These are phyloP conservation scores for Heliamphora pulchella DNA, from an alignment of 179 eudicot species.

Conservation along the genomic window DNA sequence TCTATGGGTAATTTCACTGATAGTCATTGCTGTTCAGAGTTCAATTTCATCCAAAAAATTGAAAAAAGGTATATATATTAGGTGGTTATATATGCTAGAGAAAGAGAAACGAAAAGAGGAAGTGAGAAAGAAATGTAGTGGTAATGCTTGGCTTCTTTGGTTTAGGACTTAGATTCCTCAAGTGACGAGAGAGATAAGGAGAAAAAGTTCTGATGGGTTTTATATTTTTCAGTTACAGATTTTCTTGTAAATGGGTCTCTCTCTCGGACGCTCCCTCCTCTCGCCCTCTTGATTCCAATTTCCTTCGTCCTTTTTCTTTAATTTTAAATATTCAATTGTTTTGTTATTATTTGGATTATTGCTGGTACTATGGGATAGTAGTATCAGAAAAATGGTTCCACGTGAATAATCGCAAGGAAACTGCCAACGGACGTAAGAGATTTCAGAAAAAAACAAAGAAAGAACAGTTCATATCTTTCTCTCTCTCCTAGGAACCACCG, in stretches of 20 bases:
- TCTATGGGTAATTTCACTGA: neutral
- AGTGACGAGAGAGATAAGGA: too few species aligned
- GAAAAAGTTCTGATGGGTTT: too few species aligned
- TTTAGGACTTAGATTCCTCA: conserved; percentile 3
- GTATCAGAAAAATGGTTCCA: conserved; percentile 20
- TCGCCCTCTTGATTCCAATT: too few species aligned
- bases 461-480: conserved; percentile 1
- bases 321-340: conserved; percentile 6
- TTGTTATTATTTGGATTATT: conserved; percentile 19
- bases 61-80: too few species aligned
- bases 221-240: too few species aligned
- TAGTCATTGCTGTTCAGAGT: neutral
- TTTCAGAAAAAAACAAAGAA: conserved; percentile 2
- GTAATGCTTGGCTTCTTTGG: neutral
- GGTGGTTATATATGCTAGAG: too few species aligned
- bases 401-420: conserved; percentile 25
- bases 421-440: neutral
- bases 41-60: too few species aligned
- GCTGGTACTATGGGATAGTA: conserved; percentile 4
- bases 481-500: conserved; percentile 22
- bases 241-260: too few species aligned
- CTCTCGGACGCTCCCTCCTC: too few species aligned
- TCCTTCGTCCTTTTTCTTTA: too few species aligned
- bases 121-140: neutral
- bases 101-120: neutral